Evolutionary conservation across 139 green algal genomes (phyloP).

Genomic region (Nannochloris sp.): DNA sequence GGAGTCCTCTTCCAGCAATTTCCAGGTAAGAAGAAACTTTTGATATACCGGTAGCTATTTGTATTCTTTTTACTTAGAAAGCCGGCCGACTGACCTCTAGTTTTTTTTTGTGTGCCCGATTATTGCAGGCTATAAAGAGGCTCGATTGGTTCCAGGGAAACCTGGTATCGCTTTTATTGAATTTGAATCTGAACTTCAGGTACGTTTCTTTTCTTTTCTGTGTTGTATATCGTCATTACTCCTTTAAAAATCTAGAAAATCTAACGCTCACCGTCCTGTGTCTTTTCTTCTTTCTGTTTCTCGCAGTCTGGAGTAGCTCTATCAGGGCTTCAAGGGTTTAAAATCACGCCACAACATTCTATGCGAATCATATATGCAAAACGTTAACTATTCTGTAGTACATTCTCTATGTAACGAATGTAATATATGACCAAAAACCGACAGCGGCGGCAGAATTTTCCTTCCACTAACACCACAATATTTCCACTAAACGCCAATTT

Average conservation of each 20-base stretch:
- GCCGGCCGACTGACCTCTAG: neutral
- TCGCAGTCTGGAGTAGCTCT: slow-evolving; percentile 66
- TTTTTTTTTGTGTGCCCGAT: neutral
- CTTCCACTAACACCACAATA: too few species aligned
- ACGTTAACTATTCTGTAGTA: slow-evolving; percentile 42
- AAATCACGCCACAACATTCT: slow-evolving; percentile 77
- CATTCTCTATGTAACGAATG: too few species aligned
- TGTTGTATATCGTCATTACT: neutral
- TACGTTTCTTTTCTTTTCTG: neutral
- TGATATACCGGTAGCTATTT: neutral
- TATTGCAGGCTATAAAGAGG: slow-evolving; percentile 74
- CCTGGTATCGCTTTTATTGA: slow-evolving; percentile 98
- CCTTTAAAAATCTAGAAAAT: neutral
- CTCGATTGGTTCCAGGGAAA: slow-evolving; percentile 78
- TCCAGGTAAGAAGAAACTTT: slow-evolving; percentile 27
- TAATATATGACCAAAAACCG: too few species aligned
- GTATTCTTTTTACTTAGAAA: neutral
- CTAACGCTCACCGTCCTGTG: neutral
- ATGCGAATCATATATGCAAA: slow-evolving; percentile 91
- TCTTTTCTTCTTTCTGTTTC: slow-evolving; percentile 24
- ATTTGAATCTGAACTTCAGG: slow-evolving; percentile 62
- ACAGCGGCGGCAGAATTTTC: too few species aligned
- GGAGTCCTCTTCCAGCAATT: slow-evolving; percentile 94
- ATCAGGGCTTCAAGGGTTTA: slow-evolving; percentile 86
- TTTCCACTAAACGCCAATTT: too few species aligned